Conservation (phyloP, 108 stramenopile genomes). For the Stephanodiscus triporus region DNA sequence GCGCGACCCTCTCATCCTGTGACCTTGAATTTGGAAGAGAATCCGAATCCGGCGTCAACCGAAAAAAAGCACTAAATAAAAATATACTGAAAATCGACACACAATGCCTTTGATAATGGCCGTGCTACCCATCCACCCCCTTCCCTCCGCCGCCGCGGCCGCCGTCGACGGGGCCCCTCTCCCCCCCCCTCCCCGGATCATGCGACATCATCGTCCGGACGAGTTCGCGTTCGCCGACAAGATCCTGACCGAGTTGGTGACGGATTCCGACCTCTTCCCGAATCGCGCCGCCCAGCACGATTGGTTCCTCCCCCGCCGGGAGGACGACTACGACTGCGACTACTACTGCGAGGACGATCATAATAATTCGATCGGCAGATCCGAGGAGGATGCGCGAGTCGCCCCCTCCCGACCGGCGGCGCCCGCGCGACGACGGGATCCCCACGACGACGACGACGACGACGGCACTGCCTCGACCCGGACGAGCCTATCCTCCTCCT, state of each 20-base stretch:
- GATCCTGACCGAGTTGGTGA: conserved; percentile 16
- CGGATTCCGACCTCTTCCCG: conserved; percentile 33
- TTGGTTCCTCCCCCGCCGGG: conserved; percentile 25
- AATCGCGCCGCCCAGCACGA: conserved; percentile 1
- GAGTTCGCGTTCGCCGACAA: conserved; percentile 27
- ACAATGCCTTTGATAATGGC: too few species aligned
- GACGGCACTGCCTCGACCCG: not conserved
- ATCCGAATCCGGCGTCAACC: too few species aligned
- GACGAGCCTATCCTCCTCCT: not conserved
- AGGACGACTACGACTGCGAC: not conserved
- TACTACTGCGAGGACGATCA: too few species aligned
- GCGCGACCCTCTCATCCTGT: too few species aligned
- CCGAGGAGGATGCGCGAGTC: not conserved
- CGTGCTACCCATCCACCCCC: too few species aligned
- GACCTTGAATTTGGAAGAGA: too few species aligned
- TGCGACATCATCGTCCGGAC: conserved; percentile 26
- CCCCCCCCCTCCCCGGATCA: not conserved
- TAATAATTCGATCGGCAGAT: not conserved
- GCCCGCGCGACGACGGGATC: too few species aligned
- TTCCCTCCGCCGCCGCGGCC: too few species aligned
- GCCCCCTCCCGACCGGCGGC: too few species aligned
- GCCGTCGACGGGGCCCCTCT: too few species aligned
- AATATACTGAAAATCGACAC: too few species aligned
- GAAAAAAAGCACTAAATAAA: too few species aligned
- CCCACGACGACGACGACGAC: not conserved